Evolutionary conservation across 345 rosid species (phyloP), one percentile per base, ranked within the genome.

Genomic region (Salix caprea): DNA sequence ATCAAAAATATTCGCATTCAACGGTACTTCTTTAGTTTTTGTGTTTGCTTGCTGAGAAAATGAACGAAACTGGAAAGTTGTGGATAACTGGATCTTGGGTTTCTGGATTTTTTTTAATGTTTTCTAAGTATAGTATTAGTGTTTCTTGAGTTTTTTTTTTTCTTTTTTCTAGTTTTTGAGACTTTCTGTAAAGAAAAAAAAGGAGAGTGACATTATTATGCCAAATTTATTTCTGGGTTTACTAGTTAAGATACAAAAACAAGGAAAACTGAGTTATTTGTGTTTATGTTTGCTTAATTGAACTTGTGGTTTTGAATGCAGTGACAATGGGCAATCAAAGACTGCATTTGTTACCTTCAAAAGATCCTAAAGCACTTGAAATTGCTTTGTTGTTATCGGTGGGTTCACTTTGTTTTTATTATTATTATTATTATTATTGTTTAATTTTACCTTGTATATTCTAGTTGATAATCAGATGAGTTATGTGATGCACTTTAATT

Each of bases 331-430:
- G 6, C 76, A 83, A 42, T 79, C 84, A 52, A 85, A 82, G 85
- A 79, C 87, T 40, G 98, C 93, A 7, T 93, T 81, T 85, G 96
- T 96, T 66, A 92, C 96, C n/a, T 96, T 96, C 89, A 86, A 81
- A n/a, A 77, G 97, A 96, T 48, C 87, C 97, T 0, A 91, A 90
- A 83, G 97, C 99, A 24, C 90, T 93, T 48, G 92, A 93, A 90
- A 96, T 96, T 36, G 99, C 99, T 0, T 84, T 93, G 77, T 84
- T 91, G 66, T 87, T 91, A 84, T 89, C 98, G 86, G 96, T 90
- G 44, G 7, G 85, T 81, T 37, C 61, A 40, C 62, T 56, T 73
- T 65, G 1, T 34, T 24, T 2, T n/a, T n/a, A n/a, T 36, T 36
- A 36, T 36, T 36, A 36, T 36, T 36, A 36, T 36, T 36, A 5